Percentiles rank a stretch among this genome's conserved stretches.
Conservation (phyloP, 441 rosid species). For the Euphorbia corollata region DNA sequence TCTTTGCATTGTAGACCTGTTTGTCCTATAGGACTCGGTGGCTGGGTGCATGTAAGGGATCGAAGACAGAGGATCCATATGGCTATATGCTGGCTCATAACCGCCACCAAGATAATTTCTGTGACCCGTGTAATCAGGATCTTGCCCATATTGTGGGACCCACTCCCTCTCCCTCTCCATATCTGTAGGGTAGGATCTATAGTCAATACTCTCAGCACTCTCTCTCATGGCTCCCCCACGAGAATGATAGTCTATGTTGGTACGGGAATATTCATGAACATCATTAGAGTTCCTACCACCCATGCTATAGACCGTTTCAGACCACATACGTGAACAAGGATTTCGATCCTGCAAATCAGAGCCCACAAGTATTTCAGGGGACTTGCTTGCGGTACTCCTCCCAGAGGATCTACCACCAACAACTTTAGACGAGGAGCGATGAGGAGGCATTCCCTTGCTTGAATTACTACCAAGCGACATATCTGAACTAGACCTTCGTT, state of each 20-base stretch:
- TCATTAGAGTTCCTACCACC: conserved; percentile 27
- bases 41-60: conserved; percentile 32
- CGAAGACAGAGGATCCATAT: conserved; percentile 26
- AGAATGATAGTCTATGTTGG: conserved; percentile 19
- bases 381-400: conserved; percentile 19
- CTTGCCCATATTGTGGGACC: conserved; percentile 29
- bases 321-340: neutral
- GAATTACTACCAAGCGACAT: conserved; percentile 26
- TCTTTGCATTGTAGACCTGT: conserved; percentile 35
- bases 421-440: conserved; percentile 24
- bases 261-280: conserved; percentile 20
- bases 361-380: conserved; percentile 17
- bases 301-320: conserved; percentile 27
- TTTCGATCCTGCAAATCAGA: conserved; percentile 7
- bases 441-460: conserved; percentile 18
- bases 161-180: conserved; percentile 20
- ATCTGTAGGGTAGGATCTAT: conserved; percentile 27
- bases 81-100: conserved; percentile 21
- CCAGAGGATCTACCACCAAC: conserved; percentile 15
- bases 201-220: conserved; percentile 14
- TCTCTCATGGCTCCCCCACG: conserved; percentile 23
- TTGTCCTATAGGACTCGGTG: conserved; percentile 29
- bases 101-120: conserved; percentile 26
- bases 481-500: conserved; percentile 19
- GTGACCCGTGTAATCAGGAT: conserved; percentile 17